A percentile compares a stretch with the other conserved stretches of the same genome.
Conservation (phyloP, 192 early-diverging fungal genomes). For the Linnemannia zychae region DNA sequence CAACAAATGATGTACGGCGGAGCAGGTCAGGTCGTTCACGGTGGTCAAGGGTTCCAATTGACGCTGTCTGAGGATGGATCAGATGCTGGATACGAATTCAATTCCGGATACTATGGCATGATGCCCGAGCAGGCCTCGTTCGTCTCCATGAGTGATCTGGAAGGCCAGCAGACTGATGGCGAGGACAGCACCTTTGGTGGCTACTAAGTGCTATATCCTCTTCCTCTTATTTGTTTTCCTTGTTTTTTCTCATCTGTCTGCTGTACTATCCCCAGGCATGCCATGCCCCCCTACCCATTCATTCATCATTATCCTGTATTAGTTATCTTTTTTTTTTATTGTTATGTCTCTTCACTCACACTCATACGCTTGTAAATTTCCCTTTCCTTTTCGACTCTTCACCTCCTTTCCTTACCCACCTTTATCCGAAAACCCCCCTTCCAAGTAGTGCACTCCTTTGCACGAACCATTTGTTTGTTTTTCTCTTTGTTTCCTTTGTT, state of each 20-base stretch:
- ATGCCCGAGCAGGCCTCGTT: conserved; percentile 59
- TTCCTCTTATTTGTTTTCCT: neutral
- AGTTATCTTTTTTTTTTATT: conserved; percentile 7
- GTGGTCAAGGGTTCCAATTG: conserved; percentile 33
- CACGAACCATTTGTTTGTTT: conserved; percentile 6
- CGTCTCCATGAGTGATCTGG: conserved; percentile 58
- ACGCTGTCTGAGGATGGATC: conserved; percentile 30
- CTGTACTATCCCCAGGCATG: conserved; percentile 3
- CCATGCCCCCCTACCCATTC: conserved; percentile 9
- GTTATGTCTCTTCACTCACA: neutral
- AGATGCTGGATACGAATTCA: conserved; percentile 39
- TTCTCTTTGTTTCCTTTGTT: conserved; percentile 10
- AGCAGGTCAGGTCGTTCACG: conserved; percentile 11
- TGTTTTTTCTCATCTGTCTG: neutral
- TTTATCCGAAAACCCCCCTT: neutral
- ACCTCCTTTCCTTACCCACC: neutral
- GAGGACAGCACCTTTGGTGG: conserved; percentile 50
- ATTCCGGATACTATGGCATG: conserved; percentile 51
- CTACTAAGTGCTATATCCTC: conserved; percentile 20
- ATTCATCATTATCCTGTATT: conserved; percentile 18
- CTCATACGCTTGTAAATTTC: conserved; percentile 6
- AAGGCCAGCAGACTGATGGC: conserved; percentile 55
- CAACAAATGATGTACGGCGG: conserved; percentile 38
- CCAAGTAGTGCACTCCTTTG: conserved; percentile 2
- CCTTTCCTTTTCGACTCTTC: neutral